Percentiles rank a stretch among this genome's conserved stretches.
These are phyloP conservation scores for Phytophthora boehmeriae DNA, from an alignment of 352 stramenopile species.

Conservation along the genomic window DNA sequence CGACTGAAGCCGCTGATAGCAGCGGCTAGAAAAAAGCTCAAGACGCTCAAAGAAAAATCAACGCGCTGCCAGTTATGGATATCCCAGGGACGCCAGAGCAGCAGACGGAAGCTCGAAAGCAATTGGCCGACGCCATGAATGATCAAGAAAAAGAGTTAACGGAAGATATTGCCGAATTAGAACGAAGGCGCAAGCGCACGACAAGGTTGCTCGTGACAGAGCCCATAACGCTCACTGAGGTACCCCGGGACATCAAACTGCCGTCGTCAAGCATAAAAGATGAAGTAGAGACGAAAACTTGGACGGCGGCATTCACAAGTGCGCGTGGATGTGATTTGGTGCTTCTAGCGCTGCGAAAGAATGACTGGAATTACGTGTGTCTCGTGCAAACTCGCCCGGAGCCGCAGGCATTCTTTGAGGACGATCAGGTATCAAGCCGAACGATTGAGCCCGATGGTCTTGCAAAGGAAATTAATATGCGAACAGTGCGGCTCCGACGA, in stretches of 20 bases:
- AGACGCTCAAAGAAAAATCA: constrained; percentile 57
- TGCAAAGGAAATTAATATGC: constrained; percentile 69
- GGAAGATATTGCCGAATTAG: constrained; percentile 40
- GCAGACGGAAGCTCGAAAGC: constrained; percentile 62
- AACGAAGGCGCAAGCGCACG: constrained; percentile 40
- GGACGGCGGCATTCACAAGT: constrained; percentile 59
- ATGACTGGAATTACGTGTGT: constrained; percentile 71
- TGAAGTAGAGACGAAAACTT: constrained; percentile 61
- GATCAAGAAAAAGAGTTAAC: constrained; percentile 46
- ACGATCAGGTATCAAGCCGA: constrained; percentile 57
- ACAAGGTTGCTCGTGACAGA: constrained; percentile 63
- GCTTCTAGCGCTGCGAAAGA: constrained; percentile 57
- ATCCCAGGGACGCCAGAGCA: constrained; percentile 45
- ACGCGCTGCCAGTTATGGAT: constrained; percentile 52
- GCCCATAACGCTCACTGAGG: constrained; percentile 46
- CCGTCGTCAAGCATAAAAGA: constrained; percentile 33
- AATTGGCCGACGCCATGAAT: constrained; percentile 50
- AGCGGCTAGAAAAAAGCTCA: constrained; percentile 44
- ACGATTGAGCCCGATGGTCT: constrained; percentile 55
- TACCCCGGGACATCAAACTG: constrained; percentile 35
- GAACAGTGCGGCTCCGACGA: constrained; percentile 54
- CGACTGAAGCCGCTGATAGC: constrained; percentile 40
- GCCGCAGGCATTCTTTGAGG: constrained; percentile 59
- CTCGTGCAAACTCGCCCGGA: constrained; percentile 59
- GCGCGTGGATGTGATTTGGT: constrained; percentile 49